Conservation (phyloP, 305 asterid species). For the Rubia balearica region DNA sequence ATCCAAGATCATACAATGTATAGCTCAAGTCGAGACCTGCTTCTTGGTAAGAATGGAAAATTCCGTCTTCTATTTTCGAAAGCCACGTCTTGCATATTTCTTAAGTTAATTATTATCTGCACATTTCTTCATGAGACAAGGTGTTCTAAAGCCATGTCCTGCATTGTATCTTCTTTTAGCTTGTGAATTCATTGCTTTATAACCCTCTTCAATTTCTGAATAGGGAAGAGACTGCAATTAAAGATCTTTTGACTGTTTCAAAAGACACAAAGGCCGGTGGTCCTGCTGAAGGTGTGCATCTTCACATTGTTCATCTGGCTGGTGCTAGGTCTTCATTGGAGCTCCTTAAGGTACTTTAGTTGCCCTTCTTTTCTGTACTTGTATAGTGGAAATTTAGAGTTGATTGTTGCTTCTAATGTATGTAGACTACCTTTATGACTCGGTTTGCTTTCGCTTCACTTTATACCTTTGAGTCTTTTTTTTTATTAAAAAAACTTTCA, state of each 20-base stretch:
- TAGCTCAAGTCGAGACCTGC: constrained; percentile 89
- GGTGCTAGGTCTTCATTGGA: constrained; percentile 75
- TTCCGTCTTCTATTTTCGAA: background rate
- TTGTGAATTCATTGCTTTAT: constrained; percentile 2
- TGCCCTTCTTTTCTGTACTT: background rate
- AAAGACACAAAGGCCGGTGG: constrained; percentile 68
- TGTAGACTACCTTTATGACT: background rate
- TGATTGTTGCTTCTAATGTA: background rate
- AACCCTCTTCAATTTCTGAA: constrained; percentile 13
- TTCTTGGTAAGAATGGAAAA: constrained; percentile 44
- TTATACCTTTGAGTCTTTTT: background rate
- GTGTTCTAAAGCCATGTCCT: background rate
- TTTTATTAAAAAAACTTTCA: too few species aligned
- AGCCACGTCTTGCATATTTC: background rate
- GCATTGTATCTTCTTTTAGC: background rate
- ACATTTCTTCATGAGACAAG: background rate
- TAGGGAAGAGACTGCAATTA: constrained; percentile 93
- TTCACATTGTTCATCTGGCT: constrained; percentile 85
- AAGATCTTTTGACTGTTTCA: constrained; percentile 56
- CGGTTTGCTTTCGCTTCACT: background rate
- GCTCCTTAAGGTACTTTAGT: constrained; percentile 60
- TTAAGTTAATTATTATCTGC: background rate
- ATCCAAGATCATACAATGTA: constrained; percentile 66
- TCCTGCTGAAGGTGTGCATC: constrained; percentile 88
- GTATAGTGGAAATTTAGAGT: background rate